A percentile compares a stretch with the other conserved stretches of the same genome.
phyloP scores from a whole-genome alignment of 2,329 filamentous ascomycete genomes.

The Ascochyta koolunga region DNA sequence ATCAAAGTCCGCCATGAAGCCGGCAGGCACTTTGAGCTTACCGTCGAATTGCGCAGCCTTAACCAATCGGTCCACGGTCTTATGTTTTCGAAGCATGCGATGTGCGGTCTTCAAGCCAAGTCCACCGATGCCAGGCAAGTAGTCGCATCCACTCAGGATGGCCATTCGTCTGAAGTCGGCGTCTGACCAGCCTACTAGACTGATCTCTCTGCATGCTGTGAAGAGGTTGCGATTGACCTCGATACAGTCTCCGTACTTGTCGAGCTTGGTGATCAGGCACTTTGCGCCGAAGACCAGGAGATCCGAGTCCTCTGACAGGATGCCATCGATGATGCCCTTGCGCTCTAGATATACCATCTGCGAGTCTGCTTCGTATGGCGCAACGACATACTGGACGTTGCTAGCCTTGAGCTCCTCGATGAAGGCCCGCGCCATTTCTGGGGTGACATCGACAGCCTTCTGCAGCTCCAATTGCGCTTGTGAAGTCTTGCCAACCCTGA shows the following conservation, averaged over 20 bases:
- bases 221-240: conserved; percentile 92
- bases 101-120: conserved; percentile 95
- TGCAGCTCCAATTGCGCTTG: conserved; percentile 88
- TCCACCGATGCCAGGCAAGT: conserved; percentile 81
- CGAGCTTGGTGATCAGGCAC: conserved; percentile 88
- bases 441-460: conserved; percentile 94
- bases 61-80: conserved; percentile 81
- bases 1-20: conserved; percentile 80
- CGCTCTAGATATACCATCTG: conserved; percentile 93
- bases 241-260: conserved; percentile 90
- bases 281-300: conserved; percentile 93
- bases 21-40: conserved; percentile 77
- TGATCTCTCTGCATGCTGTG: conserved; percentile 84
- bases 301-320: conserved; percentile 96
- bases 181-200: conserved; percentile 89
- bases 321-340: conserved; percentile 81
- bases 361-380: conserved; percentile 97
- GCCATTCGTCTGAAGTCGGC: conserved; percentile 92
- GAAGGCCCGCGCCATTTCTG: conserved; percentile 88
- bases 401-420: conserved; percentile 89
- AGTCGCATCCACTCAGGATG: conserved; percentile 95
- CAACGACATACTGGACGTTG: conserved; percentile 85
- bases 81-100: conserved; percentile 86
- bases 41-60: conserved; percentile 88
- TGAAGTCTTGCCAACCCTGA: conserved; percentile 78